These are phyloP conservation scores for Calonectria fujianensis DNA, from an alignment of 2,329 filamentous ascomycete species.

Conservation along the genomic window DNA sequence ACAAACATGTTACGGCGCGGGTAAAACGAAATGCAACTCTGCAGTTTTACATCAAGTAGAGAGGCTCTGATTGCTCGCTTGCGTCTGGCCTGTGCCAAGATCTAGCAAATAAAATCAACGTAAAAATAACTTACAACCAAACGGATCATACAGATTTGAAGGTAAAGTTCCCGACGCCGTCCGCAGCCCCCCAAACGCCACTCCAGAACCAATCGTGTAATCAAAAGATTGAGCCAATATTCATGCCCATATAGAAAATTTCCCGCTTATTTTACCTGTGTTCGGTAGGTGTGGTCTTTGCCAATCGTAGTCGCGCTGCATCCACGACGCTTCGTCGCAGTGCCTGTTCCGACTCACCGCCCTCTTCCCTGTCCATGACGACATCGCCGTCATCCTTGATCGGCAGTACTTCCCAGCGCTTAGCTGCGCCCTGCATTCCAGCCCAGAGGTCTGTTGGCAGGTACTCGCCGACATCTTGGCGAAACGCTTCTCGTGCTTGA, in stretches of 20 bases:
- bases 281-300: slow-evolving; percentile 30
- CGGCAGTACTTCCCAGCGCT: slow-evolving; percentile 69
- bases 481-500: slow-evolving; percentile 84
- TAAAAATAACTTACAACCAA: slow-evolving; percentile 1
- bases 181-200: slow-evolving; percentile 29
- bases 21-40: slow-evolving; percentile 1
- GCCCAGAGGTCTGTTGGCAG: slow-evolving; percentile 93
- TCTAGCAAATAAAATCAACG: background rate
- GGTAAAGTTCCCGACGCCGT: slow-evolving; percentile 15
- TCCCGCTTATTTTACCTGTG: slow-evolving; percentile 31
- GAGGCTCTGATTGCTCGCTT: slow-evolving; percentile 22
- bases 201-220: slow-evolving; percentile 18
- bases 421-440: slow-evolving; percentile 78
- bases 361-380: slow-evolving; percentile 33
- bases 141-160: slow-evolving; percentile 22
- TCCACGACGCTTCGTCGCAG: slow-evolving; percentile 52
- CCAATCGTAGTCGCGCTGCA: slow-evolving; percentile 49
- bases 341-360: slow-evolving; percentile 37
- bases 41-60: slow-evolving; percentile 27
- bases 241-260: slow-evolving; percentile 3
- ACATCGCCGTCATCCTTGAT: slow-evolving; percentile 51
- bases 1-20: background rate
- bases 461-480: slow-evolving; percentile 88
- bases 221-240: slow-evolving; percentile 2
- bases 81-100: slow-evolving; percentile 6